Evolutionary conservation across 257 asterid genomes (phyloP), one percentile per base, ranked within the genome.

Genomic region (Gentiana macrophylla): DNA sequence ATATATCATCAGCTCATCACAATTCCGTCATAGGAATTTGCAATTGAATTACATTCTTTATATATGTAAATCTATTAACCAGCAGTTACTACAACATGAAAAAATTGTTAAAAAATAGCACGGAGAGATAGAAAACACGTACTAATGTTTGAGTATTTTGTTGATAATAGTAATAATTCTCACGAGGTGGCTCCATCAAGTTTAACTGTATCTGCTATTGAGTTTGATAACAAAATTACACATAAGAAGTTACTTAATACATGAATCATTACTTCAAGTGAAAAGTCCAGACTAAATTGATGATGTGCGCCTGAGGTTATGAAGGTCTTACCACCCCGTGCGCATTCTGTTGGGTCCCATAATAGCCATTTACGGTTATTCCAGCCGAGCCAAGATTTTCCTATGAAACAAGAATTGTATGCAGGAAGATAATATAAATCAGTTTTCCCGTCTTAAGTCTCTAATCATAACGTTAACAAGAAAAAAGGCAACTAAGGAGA

Each of bases 151-250:
- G 95, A 82, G 87, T 83, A 45, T 73, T 68, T 66, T 62, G 94
- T 67, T 83, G 94, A 73, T 83, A 62, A 35, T 82, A 92, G 71
- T 80, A 84, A 72, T 83, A 88, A 62, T 80, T 79, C 56, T 87
- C 97, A 50, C 81, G 84, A 32, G 97, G 97, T 37, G 92, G 94
- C 78, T 91, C 98, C 98, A 87, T 91, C 83, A 91, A 72, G 72
- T 91, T 91, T 66, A 91, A 77, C 88, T 91, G 90, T 67, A 79
- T 70, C 73, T 70, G 76, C 34, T 62, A 67, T 47, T 57, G 53
- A 70, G 57, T 59, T 65, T 33, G 7, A 63, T 0, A 8, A 34
- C 4, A 36, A 38, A 32, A 53, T 58, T 15, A 45, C 35, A 11
- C 50, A 24, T 6, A 56, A 0, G 32, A 35, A 6, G 32, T 46